Evolutionary conservation across 345 rosid genomes (phyloP), one percentile per base, ranked within the genome.

Genomic region (Mangifera indica): DNA sequence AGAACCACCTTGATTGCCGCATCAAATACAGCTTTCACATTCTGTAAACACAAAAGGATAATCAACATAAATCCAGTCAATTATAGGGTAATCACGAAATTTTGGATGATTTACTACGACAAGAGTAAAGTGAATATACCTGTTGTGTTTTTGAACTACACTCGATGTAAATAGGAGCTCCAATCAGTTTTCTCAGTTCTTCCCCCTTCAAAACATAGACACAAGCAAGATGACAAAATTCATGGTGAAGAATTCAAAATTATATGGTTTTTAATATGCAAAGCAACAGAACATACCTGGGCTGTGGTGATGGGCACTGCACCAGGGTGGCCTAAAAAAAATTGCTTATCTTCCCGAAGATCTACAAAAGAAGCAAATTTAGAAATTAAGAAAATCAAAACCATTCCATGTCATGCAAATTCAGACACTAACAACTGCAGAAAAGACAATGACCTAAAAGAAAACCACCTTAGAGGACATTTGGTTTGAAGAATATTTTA

Each of bases 141-240:
- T 88, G 97, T 70, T 92, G 97, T 1, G 96, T 92, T 71, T 90
- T 92, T 68, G 97, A 91, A 79, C 97, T 92, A 67, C 91, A 90
- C 74, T 92, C 97, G 3, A 87, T 83, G 80, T 90, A 92, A 77
- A 88, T 78, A 59, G 92, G 85, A 60, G 96, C 93, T 1, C 96
- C 96, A 34, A 88, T 87, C 45, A 82, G 66, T 82, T 88, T 92
- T 76, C 83, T 87, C 76, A 92, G 75, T 72, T 92, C 97, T 75
- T 92, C 97, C 22, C 97, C 96, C 97, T 91, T 72, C 18, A 24
- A 55, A 15, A 56, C 70, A 54, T 20, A 44, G 37, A 48, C 25
- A n/a, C 14, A 67, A 17, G 29, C 49, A 56, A 18, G 11, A 60
- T 56, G 56, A 17, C 18, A 42, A 61, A 26, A 45, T 2, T 24